Conservation (phyloP, 331 rosid genomes). For the Acacia pycnantha region DNA sequence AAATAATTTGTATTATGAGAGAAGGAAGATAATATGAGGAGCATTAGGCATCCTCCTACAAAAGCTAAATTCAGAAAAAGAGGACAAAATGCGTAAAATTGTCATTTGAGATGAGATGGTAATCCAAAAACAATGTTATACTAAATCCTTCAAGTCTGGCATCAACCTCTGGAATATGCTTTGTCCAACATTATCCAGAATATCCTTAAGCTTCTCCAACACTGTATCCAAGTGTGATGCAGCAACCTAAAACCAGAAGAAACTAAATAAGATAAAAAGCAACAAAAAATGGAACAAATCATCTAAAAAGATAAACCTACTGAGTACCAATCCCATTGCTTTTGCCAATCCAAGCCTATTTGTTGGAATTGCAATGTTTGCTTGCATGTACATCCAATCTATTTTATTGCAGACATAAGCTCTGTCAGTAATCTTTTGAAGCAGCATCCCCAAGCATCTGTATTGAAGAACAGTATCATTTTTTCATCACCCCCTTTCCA, state of each 20-base stretch:
- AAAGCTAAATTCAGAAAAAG: not conserved
- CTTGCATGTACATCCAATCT: conserved; percentile 89
- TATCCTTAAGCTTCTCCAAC: conserved; percentile 88
- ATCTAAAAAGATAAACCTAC: conserved; percentile 14
- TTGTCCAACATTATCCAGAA: conserved; percentile 89
- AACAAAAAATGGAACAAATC: conserved; percentile 29
- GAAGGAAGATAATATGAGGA: not conserved
- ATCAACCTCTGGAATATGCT: conserved; percentile 81
- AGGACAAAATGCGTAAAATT: not conserved
- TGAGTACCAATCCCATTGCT: conserved; percentile 93
- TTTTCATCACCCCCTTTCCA: conserved; percentile 20
- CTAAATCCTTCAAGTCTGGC: conserved; percentile 30
- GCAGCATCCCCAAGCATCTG: conserved; percentile 96
- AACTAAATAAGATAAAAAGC: conserved; percentile 29
- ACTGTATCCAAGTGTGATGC: conserved; percentile 99
- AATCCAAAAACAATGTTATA: conserved; percentile 27
- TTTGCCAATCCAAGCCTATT: conserved; percentile 96
- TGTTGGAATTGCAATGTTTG: conserved; percentile 76
- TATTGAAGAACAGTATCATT: conserved; percentile 24
- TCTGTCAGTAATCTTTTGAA: conserved; percentile 86
- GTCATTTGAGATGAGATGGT: conserved; percentile 3
- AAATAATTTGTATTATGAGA: not conserved
- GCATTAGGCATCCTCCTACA: not conserved
- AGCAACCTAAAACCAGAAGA: conserved; percentile 68
- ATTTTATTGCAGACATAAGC: conserved; percentile 77